Conservation (phyloP, 2,329 filamentous ascomycete species). For the Fusarium continuum region DNA sequence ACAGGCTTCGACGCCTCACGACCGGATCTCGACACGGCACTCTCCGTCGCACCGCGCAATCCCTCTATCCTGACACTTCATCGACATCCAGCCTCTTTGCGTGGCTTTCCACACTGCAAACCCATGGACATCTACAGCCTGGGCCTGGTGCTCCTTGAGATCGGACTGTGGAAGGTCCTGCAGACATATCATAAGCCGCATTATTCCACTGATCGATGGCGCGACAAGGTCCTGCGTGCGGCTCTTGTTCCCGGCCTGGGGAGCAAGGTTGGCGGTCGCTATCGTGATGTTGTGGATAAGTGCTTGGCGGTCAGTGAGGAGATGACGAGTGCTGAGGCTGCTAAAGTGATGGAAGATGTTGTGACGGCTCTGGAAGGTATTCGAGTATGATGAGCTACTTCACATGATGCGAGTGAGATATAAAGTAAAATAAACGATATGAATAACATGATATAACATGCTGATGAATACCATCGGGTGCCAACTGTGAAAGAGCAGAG, state of each 20-base stretch:
- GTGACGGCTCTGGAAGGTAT: conserved; percentile 54
- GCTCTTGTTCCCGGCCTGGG: conserved; percentile 53
- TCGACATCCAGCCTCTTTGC: conserved; percentile 56
- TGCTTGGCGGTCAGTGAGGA: conserved; percentile 52
- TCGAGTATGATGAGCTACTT: conserved; percentile 34
- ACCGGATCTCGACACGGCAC: conserved; percentile 60
- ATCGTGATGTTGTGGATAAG: conserved; percentile 54
- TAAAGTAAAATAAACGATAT: neutral
- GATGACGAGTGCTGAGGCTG: conserved; percentile 50
- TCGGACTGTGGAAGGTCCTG: conserved; percentile 58
- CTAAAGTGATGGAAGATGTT: conserved; percentile 54
- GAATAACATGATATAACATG: neutral
- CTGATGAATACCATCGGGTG: neutral
- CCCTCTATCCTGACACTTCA: conserved; percentile 56
- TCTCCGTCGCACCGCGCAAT: conserved; percentile 57
- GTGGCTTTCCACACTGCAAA: conserved; percentile 56
- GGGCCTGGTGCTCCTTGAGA: conserved; percentile 60
- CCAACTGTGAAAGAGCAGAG: neutral
- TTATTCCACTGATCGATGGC: conserved; percentile 54
- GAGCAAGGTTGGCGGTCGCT: conserved; percentile 53
- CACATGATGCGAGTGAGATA: neutral
- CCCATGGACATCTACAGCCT: conserved; percentile 63
- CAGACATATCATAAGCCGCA: conserved; percentile 53
- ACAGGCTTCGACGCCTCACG: conserved; percentile 65
- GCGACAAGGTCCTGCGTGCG: conserved; percentile 53